Conservation (phyloP, 106 monocot genomes). For the Apostasia shenzhenica region DNA sequence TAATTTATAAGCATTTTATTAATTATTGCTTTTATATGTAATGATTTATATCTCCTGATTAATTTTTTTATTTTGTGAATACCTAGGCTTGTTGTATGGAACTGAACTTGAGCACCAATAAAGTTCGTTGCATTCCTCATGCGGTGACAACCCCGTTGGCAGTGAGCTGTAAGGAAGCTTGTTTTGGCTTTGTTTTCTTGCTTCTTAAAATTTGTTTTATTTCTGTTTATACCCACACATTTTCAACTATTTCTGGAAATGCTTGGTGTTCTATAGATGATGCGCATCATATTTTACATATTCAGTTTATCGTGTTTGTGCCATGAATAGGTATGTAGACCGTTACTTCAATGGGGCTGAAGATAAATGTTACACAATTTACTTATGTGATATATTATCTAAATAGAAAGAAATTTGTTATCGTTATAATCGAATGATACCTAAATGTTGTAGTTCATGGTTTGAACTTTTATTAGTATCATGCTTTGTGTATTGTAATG, state of each 20-base stretch:
- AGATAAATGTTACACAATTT: too few relatives aligned
- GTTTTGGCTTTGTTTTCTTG: background rate
- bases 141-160: conserved; percentile 53
- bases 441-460: too few relatives aligned
- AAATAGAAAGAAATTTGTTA: too few relatives aligned
- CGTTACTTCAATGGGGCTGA: too few relatives aligned
- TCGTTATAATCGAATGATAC: too few relatives aligned
- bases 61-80: background rate
- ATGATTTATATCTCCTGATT: background rate
- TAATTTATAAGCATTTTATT: background rate
- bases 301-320: background rate
- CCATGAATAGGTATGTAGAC: too few relatives aligned
- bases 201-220: conserved; percentile 2
- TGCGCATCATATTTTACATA: too few relatives aligned
- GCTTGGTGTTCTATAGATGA: too few relatives aligned
- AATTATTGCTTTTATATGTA: background rate
- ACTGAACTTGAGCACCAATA: conserved; percentile 42
- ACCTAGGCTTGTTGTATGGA: conserved; percentile 36
- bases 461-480: too few relatives aligned
- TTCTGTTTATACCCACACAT: background rate
- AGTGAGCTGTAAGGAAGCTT: conserved; percentile 62
- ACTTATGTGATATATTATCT: too few relatives aligned
- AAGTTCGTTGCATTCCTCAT: conserved; percentile 65
- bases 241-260: too few relatives aligned
- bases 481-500: too few relatives aligned